Evolutionary conservation across 2,329 filamentous ascomycete species (phyloP).

Genomic region (Colletotrichum simmondsii): DNA sequence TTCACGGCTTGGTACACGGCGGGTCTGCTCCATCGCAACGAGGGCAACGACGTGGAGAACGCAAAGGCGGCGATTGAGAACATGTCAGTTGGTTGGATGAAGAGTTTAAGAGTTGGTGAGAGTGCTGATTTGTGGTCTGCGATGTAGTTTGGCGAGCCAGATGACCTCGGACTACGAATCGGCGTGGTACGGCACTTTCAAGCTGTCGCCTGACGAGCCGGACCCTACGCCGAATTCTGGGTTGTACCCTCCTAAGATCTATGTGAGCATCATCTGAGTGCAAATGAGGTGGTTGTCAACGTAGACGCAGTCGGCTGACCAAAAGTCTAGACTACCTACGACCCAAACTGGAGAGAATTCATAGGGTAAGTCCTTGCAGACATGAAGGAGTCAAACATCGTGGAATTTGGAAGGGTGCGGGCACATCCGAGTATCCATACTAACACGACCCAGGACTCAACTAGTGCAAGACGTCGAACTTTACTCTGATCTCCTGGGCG

Average conservation of each 20-base stretch:
- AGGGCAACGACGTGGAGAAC: slow-evolving; percentile 47
- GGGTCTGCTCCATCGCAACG: slow-evolving; percentile 48
- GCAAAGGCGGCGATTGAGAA: slow-evolving; percentile 48
- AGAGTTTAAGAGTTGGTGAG: background rate
- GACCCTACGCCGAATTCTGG: slow-evolving; percentile 46
- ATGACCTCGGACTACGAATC: slow-evolving; percentile 49
- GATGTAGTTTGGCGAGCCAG: slow-evolving; percentile 44
- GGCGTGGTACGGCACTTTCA: slow-evolving; percentile 54
- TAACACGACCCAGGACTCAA: slow-evolving; percentile 39
- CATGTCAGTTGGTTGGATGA: slow-evolving; percentile 39
- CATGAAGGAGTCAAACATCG: background rate
- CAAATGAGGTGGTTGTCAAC: background rate
- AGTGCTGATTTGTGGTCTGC: background rate
- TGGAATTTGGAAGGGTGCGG: background rate
- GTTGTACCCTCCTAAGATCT: slow-evolving; percentile 47
- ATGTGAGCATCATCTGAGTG: slow-evolving; percentile 36
- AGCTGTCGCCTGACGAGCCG: slow-evolving; percentile 52
- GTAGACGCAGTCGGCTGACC: background rate
- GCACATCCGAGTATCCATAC: background rate
- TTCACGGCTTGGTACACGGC: slow-evolving; percentile 56
- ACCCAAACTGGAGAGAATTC: slow-evolving; percentile 51
- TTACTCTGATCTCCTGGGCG: slow-evolving; percentile 44
- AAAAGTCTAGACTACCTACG: slow-evolving; percentile 36
- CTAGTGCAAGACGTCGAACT: slow-evolving; percentile 49
- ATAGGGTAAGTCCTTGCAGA: slow-evolving; percentile 39